Evolutionary conservation across 2,329 filamentous ascomycete genomes (phyloP).

Genomic region (Didymella lethalis): DNA sequence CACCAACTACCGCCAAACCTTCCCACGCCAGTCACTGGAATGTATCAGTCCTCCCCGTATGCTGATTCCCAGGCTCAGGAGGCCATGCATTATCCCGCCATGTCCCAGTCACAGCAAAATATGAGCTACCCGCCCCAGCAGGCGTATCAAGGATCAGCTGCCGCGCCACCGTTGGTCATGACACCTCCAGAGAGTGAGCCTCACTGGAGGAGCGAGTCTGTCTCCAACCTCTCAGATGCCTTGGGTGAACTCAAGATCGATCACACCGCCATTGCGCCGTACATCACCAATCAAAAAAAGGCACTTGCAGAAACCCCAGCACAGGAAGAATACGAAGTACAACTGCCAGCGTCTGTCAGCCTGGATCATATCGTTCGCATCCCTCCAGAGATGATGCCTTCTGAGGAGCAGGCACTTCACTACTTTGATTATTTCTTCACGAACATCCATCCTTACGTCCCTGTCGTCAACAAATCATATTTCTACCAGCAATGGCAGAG

Average conservation of each 20-base stretch:
- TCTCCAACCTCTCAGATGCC: constrained; percentile 78
- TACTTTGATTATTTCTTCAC: constrained; percentile 92
- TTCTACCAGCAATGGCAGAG: constrained; percentile 92
- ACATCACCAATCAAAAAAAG: constrained; percentile 73
- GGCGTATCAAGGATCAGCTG: constrained; percentile 40
- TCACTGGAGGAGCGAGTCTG: constrained; percentile 47
- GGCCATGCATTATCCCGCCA: constrained; percentile 47
- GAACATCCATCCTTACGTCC: constrained; percentile 91
- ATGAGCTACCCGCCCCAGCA: constrained; percentile 47
- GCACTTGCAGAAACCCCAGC: constrained; percentile 67
- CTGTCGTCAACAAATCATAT: constrained; percentile 80
- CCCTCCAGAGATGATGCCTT: constrained; percentile 90
- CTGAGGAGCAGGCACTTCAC: constrained; percentile 78
- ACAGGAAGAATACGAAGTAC: constrained; percentile 74
- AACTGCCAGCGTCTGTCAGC: constrained; percentile 72
- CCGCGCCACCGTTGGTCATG: constrained; percentile 41
- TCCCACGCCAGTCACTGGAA: constrained; percentile 40
- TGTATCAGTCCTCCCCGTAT: constrained; percentile 50
- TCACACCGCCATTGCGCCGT: constrained; percentile 85
- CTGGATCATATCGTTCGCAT: constrained; percentile 84
- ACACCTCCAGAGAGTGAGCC: constrained; percentile 60
- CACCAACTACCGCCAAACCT: constrained; percentile 42
- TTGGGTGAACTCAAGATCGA: constrained; percentile 88
- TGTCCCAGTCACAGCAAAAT: constrained; percentile 47
- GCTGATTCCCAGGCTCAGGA: constrained; percentile 45